Conservation (phyloP, 73 alveolate species). For the Symbiodinium pilosum region DNA sequence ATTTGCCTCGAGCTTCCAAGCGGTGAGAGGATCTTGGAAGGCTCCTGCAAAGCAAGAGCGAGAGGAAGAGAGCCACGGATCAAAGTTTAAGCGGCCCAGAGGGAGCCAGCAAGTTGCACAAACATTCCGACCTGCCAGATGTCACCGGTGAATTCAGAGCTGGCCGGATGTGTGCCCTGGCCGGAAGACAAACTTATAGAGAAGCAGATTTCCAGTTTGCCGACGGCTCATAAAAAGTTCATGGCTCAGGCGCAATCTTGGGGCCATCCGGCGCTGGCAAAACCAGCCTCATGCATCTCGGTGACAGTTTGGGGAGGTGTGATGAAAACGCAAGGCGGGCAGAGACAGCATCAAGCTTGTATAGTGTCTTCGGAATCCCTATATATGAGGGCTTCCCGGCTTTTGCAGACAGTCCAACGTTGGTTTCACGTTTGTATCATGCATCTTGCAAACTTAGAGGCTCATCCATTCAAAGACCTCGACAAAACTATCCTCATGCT, state of each 20-base stretch:
- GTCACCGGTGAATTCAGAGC: slow-evolving; percentile 78
- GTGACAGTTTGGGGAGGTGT: not conserved
- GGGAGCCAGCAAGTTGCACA: not conserved
- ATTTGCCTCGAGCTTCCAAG: slow-evolving; percentile 81
- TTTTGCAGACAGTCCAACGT: too few relatives aligned
- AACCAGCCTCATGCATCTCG: slow-evolving; percentile 59
- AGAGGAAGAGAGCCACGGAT: too few relatives aligned
- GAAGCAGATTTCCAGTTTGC: too few relatives aligned
- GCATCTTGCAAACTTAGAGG: too few relatives aligned
- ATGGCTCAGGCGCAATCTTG: slow-evolving; percentile 46
- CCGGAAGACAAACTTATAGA: not conserved
- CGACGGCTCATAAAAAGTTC: not conserved
- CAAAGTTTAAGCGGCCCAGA: not conserved
- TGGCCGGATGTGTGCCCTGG: slow-evolving; percentile 67
- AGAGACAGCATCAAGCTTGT: not conserved
- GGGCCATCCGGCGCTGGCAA: slow-evolving; percentile 91
- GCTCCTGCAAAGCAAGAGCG: not conserved
- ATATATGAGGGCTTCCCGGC: not conserved
- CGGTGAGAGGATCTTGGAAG: slow-evolving; percentile 74
- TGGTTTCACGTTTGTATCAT: too few relatives aligned
- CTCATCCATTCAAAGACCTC: too few relatives aligned
- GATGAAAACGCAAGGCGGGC: not conserved
- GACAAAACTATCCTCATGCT: too few relatives aligned
- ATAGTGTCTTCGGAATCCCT: not conserved
- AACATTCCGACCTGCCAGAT: not conserved